Percentiles rank a stretch among this genome's conserved stretches.
phyloP scores from a whole-genome alignment of 2,329 filamentous ascomycete genomes.

The Fusarium pininemorale region DNA sequence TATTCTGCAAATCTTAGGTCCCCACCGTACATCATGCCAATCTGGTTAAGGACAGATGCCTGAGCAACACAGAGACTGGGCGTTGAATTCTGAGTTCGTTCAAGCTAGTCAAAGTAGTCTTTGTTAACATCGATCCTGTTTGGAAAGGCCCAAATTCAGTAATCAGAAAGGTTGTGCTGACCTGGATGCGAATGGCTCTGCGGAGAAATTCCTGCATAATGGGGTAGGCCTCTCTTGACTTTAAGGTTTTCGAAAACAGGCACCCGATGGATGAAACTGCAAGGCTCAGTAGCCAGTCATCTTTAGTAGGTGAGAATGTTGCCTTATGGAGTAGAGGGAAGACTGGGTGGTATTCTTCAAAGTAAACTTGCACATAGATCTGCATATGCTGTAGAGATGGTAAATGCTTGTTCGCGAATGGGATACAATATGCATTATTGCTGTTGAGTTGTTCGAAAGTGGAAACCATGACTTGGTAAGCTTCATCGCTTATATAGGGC shows the following conservation, averaged over 20 bases:
- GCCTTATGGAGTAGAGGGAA: neutral
- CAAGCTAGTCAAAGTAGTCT: neutral
- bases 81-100: neutral
- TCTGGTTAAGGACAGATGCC: neutral
- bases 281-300: neutral
- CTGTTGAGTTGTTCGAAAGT: neutral
- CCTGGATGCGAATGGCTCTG: neutral
- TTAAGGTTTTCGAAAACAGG: neutral
- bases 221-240: neutral
- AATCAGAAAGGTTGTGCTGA: neutral
- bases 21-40: neutral
- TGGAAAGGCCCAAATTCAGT: too few relatives aligned
- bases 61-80: neutral
- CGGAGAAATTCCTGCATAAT: neutral
- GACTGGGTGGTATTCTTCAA: neutral
- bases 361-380: neutral
- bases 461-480: neutral
- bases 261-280: neutral
- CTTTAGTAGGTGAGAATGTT: neutral
- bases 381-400: neutral
- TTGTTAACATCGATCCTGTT: neutral
- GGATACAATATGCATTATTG: neutral
- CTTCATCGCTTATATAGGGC: neutral
- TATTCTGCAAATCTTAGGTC: neutral
- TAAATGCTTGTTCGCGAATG: neutral